Percentiles rank a stretch among this genome's conserved stretches.
Evolutionary conservation across 2,329 filamentous ascomycete genomes (phyloP).

Genomic region (Fusarium virguliforme): DNA sequence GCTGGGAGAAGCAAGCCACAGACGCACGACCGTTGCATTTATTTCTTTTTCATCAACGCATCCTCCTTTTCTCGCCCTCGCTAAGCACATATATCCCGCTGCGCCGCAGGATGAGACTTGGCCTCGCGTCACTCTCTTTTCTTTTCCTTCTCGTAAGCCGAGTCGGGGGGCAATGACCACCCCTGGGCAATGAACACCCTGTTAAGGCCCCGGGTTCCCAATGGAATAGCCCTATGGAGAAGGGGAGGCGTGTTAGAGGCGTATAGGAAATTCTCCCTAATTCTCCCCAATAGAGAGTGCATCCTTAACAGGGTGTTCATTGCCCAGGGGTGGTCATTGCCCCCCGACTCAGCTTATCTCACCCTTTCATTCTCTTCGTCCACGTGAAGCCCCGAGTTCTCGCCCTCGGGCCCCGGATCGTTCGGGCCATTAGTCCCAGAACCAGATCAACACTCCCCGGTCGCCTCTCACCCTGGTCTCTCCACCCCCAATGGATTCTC

Average conservation of each 20-base stretch:
- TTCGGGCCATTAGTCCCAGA: not conserved
- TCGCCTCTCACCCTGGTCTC: not conserved
- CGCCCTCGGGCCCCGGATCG: slow-evolving; percentile 4
- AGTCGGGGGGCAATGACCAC: too few relatives aligned
- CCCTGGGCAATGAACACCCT: too few relatives aligned
- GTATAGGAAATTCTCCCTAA: too few relatives aligned
- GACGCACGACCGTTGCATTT: slow-evolving; percentile 3
- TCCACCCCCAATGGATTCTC: not conserved
- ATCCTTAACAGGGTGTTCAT: too few relatives aligned
- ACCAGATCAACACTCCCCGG: slow-evolving; percentile 1
- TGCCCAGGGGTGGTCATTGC: too few relatives aligned
- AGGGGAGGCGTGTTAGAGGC: too few relatives aligned
- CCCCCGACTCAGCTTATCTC: too few relatives aligned
- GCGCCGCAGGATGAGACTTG: not conserved
- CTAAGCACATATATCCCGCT: not conserved
- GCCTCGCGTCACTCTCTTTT: not conserved
- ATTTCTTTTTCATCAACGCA: slow-evolving; percentile 4
- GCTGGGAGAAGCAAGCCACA: slow-evolving; percentile 11
- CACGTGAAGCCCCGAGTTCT: slow-evolving; percentile 3
- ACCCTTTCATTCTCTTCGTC: not conserved
- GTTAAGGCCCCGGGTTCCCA: too few relatives aligned
- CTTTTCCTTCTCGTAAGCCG: not conserved
- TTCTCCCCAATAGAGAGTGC: too few relatives aligned
- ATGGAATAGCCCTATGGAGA: too few relatives aligned
- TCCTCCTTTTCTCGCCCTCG: not conserved